Evolutionary conservation across 2,329 filamentous ascomycete genomes (phyloP), one percentile per base, ranked within the genome.

Genomic region (Beauveria scarabaeidicola): DNA sequence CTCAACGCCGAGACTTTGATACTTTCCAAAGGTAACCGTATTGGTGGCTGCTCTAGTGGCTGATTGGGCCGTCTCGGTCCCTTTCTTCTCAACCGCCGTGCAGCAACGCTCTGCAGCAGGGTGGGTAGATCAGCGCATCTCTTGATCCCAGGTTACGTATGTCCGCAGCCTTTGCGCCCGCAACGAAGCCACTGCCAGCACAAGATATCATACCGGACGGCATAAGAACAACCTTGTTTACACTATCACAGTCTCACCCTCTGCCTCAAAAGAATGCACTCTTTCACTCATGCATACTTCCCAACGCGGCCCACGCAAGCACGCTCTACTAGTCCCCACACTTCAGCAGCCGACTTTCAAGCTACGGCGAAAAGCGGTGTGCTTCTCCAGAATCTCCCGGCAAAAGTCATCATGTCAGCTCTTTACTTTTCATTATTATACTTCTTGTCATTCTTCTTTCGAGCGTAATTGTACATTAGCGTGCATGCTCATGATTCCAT

Each of bases 351-450:
- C 51, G 13, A 43, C 51, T 43, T 17, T 25, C 23, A 53, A 43
- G 38, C 23, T 19, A 41, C 36, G 10, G 21, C 41, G 53, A 56
- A 56, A 43, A 56, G 53, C 53, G 53, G 53, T 56, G 53, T 56
- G 41, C 38, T 17, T 36, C 13, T 46, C 13, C 19, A 43, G 25
- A 13, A 8, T 23, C 40, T 36, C 19, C 15, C 8, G 13, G 8
- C n/a, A 38, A 29, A 32, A n/a, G 25, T 25, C 19, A 38, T 47
- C 53, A 38, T 46, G 41, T 19, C 53, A 19, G 43, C 41, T n/a
- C 43, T 47, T 47, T 29, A 29, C 8, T 7, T 10, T 7, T 8
- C 15, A 10, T 50, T 48, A n/a, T 11, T 10, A 10, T 36, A 8
- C 15, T 46, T n/a, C 27, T 13, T 15, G 17, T 46, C 9, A 11